These are phyloP conservation scores for Wickerhamiella alocasiicola DNA, from an alignment of 805 yeast genomes.

Conservation along the genomic window DNA sequence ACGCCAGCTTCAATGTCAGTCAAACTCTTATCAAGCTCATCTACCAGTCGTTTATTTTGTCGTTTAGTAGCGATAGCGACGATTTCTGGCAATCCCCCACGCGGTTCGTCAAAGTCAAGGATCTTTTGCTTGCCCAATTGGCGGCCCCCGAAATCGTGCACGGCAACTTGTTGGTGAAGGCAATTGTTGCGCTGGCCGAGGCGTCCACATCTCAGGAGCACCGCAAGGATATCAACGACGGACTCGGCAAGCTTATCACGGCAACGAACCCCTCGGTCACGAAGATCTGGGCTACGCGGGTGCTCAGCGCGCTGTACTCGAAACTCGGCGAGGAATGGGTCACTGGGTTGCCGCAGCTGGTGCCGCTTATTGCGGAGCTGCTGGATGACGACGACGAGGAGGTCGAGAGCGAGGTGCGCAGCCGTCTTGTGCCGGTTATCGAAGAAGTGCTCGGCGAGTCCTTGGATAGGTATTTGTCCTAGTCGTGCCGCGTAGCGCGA, in stretches of 20 bases:
- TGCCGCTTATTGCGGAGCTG: slow-evolving; percentile 89
- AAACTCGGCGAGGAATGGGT: slow-evolving; percentile 95
- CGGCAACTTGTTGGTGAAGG: slow-evolving; percentile 70
- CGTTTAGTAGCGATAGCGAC: slow-evolving; percentile 81
- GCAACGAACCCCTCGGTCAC: slow-evolving; percentile 49
- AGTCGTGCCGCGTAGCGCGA: too few relatives aligned
- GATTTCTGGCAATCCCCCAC: slow-evolving; percentile 90
- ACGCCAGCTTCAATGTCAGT: slow-evolving; percentile 28
- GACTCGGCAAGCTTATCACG: slow-evolving; percentile 47
- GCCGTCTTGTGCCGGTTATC: slow-evolving; percentile 78
- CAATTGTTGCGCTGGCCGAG: slow-evolving; percentile 64
- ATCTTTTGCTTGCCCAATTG: slow-evolving; percentile 54
- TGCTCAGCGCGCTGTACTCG: slow-evolving; percentile 70
- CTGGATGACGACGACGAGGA: slow-evolving; percentile 92
- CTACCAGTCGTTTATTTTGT: slow-evolving; percentile 57
- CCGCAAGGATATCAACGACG: slow-evolving; percentile 59
- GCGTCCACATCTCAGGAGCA: slow-evolving; percentile 44
- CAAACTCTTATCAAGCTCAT: slow-evolving; percentile 59
- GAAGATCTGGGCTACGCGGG: slow-evolving; percentile 68
- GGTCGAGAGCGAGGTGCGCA: slow-evolving; percentile 82
- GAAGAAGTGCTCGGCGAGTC: slow-evolving; percentile 93
- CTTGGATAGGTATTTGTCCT: slow-evolving; percentile 41
- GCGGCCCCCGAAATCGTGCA: slow-evolving; percentile 39
- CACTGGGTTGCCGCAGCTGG: slow-evolving; percentile 77
- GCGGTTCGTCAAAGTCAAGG: slow-evolving; percentile 63